phyloP scores from a whole-genome alignment of 2,329 filamentous ascomycete genomes.

The Parastagonospora avenae region DNA sequence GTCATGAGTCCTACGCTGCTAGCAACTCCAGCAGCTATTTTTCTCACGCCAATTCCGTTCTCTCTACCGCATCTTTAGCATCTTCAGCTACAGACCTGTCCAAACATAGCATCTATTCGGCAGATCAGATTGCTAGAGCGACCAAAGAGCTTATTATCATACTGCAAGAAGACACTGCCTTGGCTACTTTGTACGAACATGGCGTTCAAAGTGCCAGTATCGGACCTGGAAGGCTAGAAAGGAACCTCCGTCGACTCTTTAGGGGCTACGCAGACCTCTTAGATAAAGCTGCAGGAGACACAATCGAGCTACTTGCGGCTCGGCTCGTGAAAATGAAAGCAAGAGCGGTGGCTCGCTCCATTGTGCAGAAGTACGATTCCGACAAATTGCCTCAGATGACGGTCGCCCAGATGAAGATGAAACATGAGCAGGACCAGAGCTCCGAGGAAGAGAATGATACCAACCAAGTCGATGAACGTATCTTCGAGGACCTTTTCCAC shows the following conservation, averaged over 20 bases:
- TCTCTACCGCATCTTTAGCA: slow-evolving; percentile 7
- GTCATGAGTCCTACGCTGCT: too few species aligned
- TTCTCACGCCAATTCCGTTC: slow-evolving; percentile 10
- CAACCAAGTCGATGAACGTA: not conserved
- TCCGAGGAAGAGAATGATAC: not conserved
- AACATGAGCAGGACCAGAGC: not conserved
- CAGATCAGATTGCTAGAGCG: slow-evolving; percentile 9
- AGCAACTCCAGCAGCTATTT: too few species aligned
- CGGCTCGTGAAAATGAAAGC: not conserved
- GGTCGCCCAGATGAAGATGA: not conserved
- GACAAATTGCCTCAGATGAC: not conserved
- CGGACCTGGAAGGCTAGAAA: slow-evolving; percentile 5
- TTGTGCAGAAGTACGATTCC: not conserved
- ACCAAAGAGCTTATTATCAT: slow-evolving; percentile 10
- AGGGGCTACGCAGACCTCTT: slow-evolving; percentile 9
- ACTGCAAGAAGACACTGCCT: slow-evolving; percentile 3
- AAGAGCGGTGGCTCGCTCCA: not conserved
- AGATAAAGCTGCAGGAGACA: slow-evolving; percentile 7
- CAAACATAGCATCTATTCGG: slow-evolving; percentile 7
- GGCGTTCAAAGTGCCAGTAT: slow-evolving; percentile 8
- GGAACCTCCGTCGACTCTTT: slow-evolving; percentile 11
- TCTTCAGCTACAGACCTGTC: slow-evolving; percentile 13
- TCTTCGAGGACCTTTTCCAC: not conserved
- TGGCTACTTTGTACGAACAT: slow-evolving; percentile 6
- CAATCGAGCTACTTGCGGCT: slow-evolving; percentile 6